Conservation (phyloP, 768 basidiomycete genomes). For the Naganishia friedmannii region DNA sequence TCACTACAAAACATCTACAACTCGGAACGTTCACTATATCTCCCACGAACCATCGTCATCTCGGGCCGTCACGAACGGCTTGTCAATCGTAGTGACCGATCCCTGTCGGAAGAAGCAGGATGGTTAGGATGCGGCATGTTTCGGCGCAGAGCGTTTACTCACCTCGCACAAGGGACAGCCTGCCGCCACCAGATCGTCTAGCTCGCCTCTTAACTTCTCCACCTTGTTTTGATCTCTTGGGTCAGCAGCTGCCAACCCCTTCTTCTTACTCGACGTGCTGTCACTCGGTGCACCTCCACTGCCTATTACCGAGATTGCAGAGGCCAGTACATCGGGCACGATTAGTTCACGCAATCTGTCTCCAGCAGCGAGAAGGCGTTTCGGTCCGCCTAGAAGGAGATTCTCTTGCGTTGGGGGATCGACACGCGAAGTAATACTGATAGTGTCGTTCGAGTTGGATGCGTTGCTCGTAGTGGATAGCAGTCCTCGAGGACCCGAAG, state of each 20-base stretch:
- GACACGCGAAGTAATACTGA: conserved; percentile 33
- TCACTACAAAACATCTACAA: too few species aligned
- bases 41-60: conserved; percentile 33
- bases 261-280: conserved; percentile 55
- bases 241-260: conserved; percentile 54
- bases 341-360: conserved; percentile 88
- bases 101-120: conserved; percentile 10
- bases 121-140: background rate
- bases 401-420: conserved; percentile 44
- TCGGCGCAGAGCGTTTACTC: background rate
- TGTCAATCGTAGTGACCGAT: conserved; percentile 29
- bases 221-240: conserved; percentile 59
- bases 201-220: conserved; percentile 72
- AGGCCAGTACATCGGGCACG: conserved; percentile 85
- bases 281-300: conserved; percentile 37
- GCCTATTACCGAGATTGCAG: conserved; percentile 62
- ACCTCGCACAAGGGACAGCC: conserved; percentile 87
- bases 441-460: conserved; percentile 25
- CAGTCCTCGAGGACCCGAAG: conserved; percentile 34
- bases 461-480: conserved; percentile 41
- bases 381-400: conserved; percentile 46
- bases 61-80: conserved; percentile 25
- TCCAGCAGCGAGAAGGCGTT: conserved; percentile 77
- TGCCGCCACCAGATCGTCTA: conserved; percentile 84
- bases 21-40: conserved; percentile 1